phyloP scores from a whole-genome alignment of 2,329 filamentous ascomycete genomes.

The Nemania abortiva region DNA sequence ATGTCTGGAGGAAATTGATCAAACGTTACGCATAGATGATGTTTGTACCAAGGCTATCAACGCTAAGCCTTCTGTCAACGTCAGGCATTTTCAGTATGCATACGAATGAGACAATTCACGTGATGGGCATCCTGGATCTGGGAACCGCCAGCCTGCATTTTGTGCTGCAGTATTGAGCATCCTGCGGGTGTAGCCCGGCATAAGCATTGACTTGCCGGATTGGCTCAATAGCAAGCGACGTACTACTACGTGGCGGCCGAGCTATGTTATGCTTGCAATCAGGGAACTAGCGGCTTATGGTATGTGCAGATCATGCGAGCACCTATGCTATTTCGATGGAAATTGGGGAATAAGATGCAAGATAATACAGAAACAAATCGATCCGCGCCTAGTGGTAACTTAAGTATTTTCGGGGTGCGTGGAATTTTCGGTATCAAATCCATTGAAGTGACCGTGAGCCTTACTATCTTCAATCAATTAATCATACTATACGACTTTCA shows the following conservation, averaged over 20 bases:
- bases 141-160: background rate
- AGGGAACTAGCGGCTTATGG: too few relatives aligned
- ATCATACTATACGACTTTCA: too few relatives aligned
- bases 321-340: too few relatives aligned
- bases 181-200: background rate
- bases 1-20: background rate
- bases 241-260: background rate
- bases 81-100: background rate
- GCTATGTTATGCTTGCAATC: background rate
- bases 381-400: too few relatives aligned
- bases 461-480: too few relatives aligned
- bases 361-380: too few relatives aligned
- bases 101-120: background rate
- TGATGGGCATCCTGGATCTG: background rate
- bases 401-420: too few relatives aligned
- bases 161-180: background rate
- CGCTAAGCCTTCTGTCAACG: background rate
- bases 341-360: too few relatives aligned
- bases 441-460: too few relatives aligned
- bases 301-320: too few relatives aligned
- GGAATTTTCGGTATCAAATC: too few relatives aligned
- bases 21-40: background rate
- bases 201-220: background rate
- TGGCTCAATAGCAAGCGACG: constrained; percentile 3
- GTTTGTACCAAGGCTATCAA: background rate